Evolutionary conservation across 2,329 filamentous ascomycete genomes (phyloP), one percentile per base, ranked within the genome.

Genomic region (Pseudopithomyces chartarum): DNA sequence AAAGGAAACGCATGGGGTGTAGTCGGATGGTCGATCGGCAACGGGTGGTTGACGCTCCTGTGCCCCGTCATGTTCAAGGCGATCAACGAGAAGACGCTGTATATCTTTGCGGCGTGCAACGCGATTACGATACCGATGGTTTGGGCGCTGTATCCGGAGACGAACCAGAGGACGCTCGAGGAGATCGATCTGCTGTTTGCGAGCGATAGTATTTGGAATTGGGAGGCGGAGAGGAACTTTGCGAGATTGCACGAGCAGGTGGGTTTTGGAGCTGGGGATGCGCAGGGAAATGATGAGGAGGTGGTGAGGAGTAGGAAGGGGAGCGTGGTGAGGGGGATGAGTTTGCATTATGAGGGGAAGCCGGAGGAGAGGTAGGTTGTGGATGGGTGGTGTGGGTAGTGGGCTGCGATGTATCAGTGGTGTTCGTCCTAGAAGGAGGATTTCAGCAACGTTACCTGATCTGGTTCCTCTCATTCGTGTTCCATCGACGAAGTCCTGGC

Each of bases 1-100:
- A 88, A 89, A 63, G 90, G 89, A 6, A 92, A 91, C 58, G 88
- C 89, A 1, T 91, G 86, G 83, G 89, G 90, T 19, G 89, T 92
- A 0, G 84, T 91, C 0, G 89, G 90, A 0, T 92, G 89, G 90
- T 85, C 82, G 13, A 90, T 92, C 49, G 89, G 90, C 0, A 91
- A 91, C 61, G 88, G 88, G 15, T 90, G 87, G 86, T 72, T 84
- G 3, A 72, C 74, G 0, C 64, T 79, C 0, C 67, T 79, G 1
- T 75, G 71, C n/a, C 76, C 76, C 0, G 68, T 76, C 50, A 72
- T 71, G 67, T 88, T 90, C 68, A 75, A 80, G 54, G 78, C 80
- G 6, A 85, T 92, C 50, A 82, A 84, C 20, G 87, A 90, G 60
- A 90, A 90, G 67, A 91, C 88, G 0, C 79, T 91, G 1, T 90